These are phyloP conservation scores for Apiospora rasikravindrae DNA, from an alignment of 2,329 filamentous ascomycete species.

Conservation along the genomic window DNA sequence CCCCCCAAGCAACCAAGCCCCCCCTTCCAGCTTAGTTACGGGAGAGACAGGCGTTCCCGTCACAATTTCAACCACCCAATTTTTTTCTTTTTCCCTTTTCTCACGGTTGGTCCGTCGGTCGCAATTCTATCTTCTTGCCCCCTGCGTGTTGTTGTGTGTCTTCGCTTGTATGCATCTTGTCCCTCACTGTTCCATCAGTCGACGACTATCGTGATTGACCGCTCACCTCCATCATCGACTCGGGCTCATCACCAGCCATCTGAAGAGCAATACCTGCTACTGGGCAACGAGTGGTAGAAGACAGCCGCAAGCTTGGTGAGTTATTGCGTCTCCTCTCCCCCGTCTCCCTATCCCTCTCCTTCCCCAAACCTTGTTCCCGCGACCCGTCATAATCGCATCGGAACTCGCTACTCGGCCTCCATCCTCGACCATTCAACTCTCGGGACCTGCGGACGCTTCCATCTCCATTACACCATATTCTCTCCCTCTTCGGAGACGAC, in stretches of 20 bases:
- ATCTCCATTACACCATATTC: not conserved
- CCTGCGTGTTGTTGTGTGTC: constrained; percentile 20
- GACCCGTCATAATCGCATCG: constrained; percentile 15
- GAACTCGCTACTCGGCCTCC: not conserved
- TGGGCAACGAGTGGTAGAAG: constrained; percentile 10
- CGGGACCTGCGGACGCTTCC: not conserved
- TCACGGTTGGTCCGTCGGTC: constrained; percentile 21
- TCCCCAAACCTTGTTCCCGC: constrained; percentile 13
- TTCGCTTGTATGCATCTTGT: constrained; percentile 14
- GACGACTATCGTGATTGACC: constrained; percentile 15
- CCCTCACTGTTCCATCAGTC: constrained; percentile 2
- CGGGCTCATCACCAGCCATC: constrained; percentile 5
- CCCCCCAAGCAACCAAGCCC: constrained; percentile 23
- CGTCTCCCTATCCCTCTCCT: not conserved
- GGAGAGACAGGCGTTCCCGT: constrained; percentile 31
- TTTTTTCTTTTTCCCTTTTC: constrained; percentile 33
- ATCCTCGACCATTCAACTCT: constrained; percentile 5
- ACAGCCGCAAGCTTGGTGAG: constrained; percentile 2
- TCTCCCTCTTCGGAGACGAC: not conserved
- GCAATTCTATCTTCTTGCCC: constrained; percentile 28
- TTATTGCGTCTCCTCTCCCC: not conserved
- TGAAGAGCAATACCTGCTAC: not conserved
- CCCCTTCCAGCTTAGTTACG: constrained; percentile 22
- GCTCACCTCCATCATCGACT: constrained; percentile 11
- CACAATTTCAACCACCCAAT: constrained; percentile 39